Evolutionary conservation across 2,329 filamentous ascomycete species (phyloP).

Genomic region (Paracoccidioides brasiliensis): DNA sequence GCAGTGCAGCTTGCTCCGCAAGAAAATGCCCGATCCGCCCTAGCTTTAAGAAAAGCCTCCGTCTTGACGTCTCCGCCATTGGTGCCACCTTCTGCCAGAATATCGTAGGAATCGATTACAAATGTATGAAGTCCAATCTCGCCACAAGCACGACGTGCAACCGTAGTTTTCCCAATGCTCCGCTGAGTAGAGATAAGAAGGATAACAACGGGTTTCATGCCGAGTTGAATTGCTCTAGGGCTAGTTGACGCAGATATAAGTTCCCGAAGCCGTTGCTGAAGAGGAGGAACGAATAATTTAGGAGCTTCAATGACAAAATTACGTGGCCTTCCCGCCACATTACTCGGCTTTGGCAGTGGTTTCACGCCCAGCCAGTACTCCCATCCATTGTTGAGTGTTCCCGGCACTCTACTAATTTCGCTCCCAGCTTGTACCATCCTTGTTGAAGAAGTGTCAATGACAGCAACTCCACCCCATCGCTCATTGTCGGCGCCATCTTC

Average conservation of each 20-base stretch:
- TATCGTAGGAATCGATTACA: slow-evolving; percentile 79
- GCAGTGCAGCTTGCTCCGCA: slow-evolving; percentile 76
- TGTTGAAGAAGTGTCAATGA: slow-evolving; percentile 74
- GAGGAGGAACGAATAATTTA: slow-evolving; percentile 36
- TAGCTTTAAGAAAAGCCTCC: slow-evolving; percentile 74
- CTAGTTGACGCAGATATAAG: slow-evolving; percentile 82
- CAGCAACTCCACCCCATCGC: slow-evolving; percentile 73
- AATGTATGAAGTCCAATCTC: slow-evolving; percentile 89
- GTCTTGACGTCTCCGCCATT: slow-evolving; percentile 88
- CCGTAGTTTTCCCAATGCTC: slow-evolving; percentile 79
- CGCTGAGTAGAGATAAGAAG: slow-evolving; percentile 84
- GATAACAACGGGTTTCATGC: slow-evolving; percentile 77
- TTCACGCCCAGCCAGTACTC: slow-evolving; percentile 77
- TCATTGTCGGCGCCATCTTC: slow-evolving; percentile 52
- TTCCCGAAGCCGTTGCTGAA: slow-evolving; percentile 63
- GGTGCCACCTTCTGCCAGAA: slow-evolving; percentile 78
- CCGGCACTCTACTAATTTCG: slow-evolving; percentile 66
- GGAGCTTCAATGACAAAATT: slow-evolving; percentile 26
- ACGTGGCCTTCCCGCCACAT: slow-evolving; percentile 23
- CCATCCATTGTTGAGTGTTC: slow-evolving; percentile 66
- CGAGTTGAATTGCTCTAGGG: slow-evolving; percentile 69
- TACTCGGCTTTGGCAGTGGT: slow-evolving; percentile 41
- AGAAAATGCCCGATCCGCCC: slow-evolving; percentile 75
- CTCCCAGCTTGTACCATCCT: slow-evolving; percentile 87
- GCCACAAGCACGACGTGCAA: slow-evolving; percentile 63